Base-by-base conservation (phyloP, 176 grass and related monocot genomes). In the Oryza glumipatula region DNA sequence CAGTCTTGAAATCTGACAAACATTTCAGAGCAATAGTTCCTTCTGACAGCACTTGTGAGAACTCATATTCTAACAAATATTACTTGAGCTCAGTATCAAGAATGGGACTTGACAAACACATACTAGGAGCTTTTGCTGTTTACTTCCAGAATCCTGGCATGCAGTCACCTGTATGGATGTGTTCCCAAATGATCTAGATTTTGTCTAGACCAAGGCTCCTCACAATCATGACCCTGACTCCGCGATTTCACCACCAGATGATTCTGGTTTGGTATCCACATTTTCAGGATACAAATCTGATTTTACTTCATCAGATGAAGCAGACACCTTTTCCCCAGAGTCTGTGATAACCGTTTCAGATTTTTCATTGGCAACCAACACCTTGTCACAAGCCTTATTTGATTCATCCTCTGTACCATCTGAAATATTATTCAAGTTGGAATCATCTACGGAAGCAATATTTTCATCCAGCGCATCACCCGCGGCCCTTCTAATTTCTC, bases 391-490 rank as follows among this genome's bases (percentile, higher is more conserved):
- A 45, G 33, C 24, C 6, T 68, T 44, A 28, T 80, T 64, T 28
- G 56, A 70, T 12, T 54, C 77, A 77, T 84, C 80, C 60, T 81
- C 65, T 9, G 22, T 69, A 75, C 63, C 41, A 80, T 80, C 52
- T 63, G 61, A 80, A 28, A 48, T 38, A 84, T 72, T 86, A 44
- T 76, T 54, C 76, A 48, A 77, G 80, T 33, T 81, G 24, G 84
- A 70, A 52, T 82, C 80, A 36, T 88, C 66, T n/a, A 11, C 61
- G 22, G 61, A 39, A 60, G 47, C 46, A 73, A 76, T 66, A 79
- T 67, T 82, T 69, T 75, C 89, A 76, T 84, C 80, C 15, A 71
- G 76, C 30, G 28, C 64, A 70, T 80, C 76, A 65, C 76, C 80
- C 51, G 56, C 44, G 5, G 64, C 54, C 33, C 73, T 69, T 58